Evolutionary conservation across 129 eudicot species (phyloP), one percentile per base, ranked within the genome.

Genomic region (Flaveria robusta): DNA sequence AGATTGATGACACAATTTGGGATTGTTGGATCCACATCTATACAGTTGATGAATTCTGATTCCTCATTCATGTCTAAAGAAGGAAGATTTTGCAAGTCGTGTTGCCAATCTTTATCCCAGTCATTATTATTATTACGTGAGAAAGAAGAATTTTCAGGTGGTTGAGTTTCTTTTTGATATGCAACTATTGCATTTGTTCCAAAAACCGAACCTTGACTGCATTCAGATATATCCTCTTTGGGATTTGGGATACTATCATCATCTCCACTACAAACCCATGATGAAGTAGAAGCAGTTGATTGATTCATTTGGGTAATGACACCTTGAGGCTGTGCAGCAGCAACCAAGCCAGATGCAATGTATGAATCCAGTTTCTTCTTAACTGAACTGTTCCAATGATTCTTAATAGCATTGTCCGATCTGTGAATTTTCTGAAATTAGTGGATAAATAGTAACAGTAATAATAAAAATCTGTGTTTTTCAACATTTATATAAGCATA

Each of bases 141-240:
- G 62, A 77, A 74, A 49, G 81, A 79, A 42, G 81, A 77, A 81
- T 72, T 90, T 81, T 90, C 94, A 22, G 75, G 59, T 65, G 75
- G 59, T 71, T 71, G 81, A 67, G 73, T 83, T 27, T 82, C 89
- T 4, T 82, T 87, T 81, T 74, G 70, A 43, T 80, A 66, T 13
- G 26, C 69, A 71, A 14, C 78, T 12, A 45, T 10, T 60, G 82
- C 72, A 83, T 70, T 86, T 65, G 77, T 80, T 77, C 81, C 80
- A 69, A 47, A 80, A 65, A 71, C 66, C n/a, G 96, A 88, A 76
- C 85, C 85, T 73, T 93, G 98, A 78, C 93, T 91, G 83, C 92
- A 94, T 76, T 94, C 93, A 9, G 97, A 91, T 68, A 83, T 82
- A 60, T 91, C 93, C 71, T 91, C 98, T 26, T 68, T 13, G 66